Percentiles rank a stretch among this genome's conserved stretches.
These are phyloP conservation scores for Thuja plicata DNA, from an alignment of 83 land plant genomes.

Conservation along the genomic window DNA sequence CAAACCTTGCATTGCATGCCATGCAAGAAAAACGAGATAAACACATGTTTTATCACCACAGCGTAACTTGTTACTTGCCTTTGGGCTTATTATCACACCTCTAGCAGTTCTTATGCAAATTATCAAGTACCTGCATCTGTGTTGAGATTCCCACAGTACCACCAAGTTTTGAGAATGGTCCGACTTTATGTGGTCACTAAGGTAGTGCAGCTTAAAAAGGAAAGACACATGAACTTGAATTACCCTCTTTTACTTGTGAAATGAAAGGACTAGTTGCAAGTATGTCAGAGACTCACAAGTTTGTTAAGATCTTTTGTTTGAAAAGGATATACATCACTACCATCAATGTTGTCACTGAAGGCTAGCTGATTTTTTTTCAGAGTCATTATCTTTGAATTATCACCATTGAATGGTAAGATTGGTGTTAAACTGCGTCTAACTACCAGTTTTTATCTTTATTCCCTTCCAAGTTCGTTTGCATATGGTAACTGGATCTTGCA, in stretches of 20 bases:
- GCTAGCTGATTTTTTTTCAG: background rate
- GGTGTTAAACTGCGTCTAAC: background rate
- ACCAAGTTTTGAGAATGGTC: background rate
- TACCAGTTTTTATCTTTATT: background rate
- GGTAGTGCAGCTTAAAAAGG: background rate
- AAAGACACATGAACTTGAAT: background rate
- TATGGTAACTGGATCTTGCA: background rate
- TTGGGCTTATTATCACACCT: background rate
- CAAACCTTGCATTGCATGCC: background rate
- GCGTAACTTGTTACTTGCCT: constrained; percentile 3
- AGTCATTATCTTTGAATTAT: background rate
- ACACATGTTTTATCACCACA: background rate
- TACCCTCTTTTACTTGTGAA: background rate
- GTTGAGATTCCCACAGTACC: background rate
- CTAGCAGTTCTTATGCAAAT: background rate
- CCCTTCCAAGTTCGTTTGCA: background rate
- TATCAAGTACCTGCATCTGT: background rate
- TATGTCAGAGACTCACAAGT: background rate
- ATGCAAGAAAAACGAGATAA: background rate
- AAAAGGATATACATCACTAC: background rate
- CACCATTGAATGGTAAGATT: background rate
- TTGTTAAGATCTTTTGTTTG: background rate
- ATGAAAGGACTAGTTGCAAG: background rate
- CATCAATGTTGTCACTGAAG: background rate
- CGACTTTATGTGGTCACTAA: background rate